Percentiles rank a stretch among this genome's conserved stretches.
Conservation (phyloP, 2,329 filamentous ascomycete species). For the Cordyceps pruinosa region DNA sequence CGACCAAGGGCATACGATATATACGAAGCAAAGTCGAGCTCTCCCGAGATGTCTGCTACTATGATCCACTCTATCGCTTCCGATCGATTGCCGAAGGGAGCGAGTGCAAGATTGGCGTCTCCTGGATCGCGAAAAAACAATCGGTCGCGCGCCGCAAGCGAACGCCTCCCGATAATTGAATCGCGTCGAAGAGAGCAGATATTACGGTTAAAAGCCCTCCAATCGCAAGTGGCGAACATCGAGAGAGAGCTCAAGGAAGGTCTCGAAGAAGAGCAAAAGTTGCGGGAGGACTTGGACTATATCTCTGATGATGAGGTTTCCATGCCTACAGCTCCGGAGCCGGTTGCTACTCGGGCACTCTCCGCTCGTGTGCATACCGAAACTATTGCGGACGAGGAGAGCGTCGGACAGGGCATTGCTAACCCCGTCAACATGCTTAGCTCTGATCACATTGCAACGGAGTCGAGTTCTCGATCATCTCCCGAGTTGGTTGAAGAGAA, state of each 20-base stretch:
- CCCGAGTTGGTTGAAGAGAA: not conserved
- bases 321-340: not conserved
- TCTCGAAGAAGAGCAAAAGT: constrained; percentile 26
- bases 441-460: constrained; percentile 7
- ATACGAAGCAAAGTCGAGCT: constrained; percentile 4
- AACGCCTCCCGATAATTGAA: constrained; percentile 31
- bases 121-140: constrained; percentile 19
- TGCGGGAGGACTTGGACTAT: constrained; percentile 23
- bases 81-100: not conserved
- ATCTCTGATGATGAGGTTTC: constrained; percentile 10
- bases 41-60: not conserved
- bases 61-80: not conserved
- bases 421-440: not conserved
- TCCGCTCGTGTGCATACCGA: not conserved
- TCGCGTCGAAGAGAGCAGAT: constrained; percentile 33
- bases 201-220: constrained; percentile 38
- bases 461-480: constrained; percentile 1
- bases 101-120: constrained; percentile 12
- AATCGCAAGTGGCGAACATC: constrained; percentile 41
- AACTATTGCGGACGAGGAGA: not conserved
- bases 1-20: constrained; percentile 7
- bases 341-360: not conserved
- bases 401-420: not conserved
- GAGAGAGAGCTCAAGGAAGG: constrained; percentile 41
- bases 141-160: constrained; percentile 27